A percentile compares a stretch with the other conserved stretches of the same genome.
Conservation (phyloP, 2,329 filamentous ascomycete genomes). For the Colletotrichum godetiae region DNA sequence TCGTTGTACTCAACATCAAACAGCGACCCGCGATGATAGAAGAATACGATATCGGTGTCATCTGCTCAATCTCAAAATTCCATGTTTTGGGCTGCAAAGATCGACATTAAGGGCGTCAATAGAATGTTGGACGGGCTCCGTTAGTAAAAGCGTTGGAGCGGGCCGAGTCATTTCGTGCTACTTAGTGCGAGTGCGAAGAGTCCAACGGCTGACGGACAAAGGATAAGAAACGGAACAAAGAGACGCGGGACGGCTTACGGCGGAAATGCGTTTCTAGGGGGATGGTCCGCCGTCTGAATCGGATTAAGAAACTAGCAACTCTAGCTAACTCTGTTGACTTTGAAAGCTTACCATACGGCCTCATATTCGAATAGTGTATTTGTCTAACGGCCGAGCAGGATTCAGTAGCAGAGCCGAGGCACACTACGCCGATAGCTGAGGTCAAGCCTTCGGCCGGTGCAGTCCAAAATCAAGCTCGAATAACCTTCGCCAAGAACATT, state of each 20-base stretch:
- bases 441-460: neutral
- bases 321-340: too few relatives aligned
- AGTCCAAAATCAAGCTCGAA: neutral
- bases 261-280: neutral
- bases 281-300: neutral
- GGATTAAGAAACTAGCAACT: neutral
- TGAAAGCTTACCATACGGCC: neutral
- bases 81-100: too few relatives aligned
- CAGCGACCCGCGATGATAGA: neutral
- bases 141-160: neutral
- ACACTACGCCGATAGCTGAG: neutral
- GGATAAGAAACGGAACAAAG: neutral
- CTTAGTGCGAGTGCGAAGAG: too few relatives aligned
- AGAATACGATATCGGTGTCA: neutral
- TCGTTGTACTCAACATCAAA: neutral
- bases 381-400: neutral
- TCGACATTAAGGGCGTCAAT: neutral
- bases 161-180: neutral
- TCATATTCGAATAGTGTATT: neutral
- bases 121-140: too few relatives aligned
- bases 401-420: too few relatives aligned
- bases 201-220: neutral
- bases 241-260: neutral
- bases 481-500: neutral
- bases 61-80: neutral